Evolutionary conservation across 148 eudicot species (phyloP).

Genomic region (Rhododendron simsii): DNA sequence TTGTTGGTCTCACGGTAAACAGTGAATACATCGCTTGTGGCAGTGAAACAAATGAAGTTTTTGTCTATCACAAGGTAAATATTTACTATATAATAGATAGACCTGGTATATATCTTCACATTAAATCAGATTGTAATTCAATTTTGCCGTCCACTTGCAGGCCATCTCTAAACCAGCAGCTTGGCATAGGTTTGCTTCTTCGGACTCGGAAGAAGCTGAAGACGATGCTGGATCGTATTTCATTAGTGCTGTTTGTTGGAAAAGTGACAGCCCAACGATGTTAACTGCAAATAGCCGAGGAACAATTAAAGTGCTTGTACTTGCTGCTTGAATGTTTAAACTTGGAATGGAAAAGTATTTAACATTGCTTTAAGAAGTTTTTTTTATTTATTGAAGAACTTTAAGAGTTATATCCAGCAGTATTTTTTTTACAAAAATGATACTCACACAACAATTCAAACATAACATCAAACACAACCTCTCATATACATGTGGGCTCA

Average conservation of each 20-base stretch:
- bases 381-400: no score
- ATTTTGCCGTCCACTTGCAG: slow-evolving; percentile 32
- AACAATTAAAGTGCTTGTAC: slow-evolving; percentile 63
- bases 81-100: slow-evolving; percentile 20
- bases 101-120: slow-evolving; percentile 15
- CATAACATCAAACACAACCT: no score
- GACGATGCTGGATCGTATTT: slow-evolving; percentile 64
- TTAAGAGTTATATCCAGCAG: background rate
- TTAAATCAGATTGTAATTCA: background rate
- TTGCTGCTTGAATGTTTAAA: slow-evolving; percentile 40
- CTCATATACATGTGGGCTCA: no score
- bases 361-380: background rate
- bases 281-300: slow-evolving; percentile 86
- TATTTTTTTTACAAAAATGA: no score
- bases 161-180: slow-evolving; percentile 68
- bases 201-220: slow-evolving; percentile 33
- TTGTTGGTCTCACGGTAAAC: slow-evolving; percentile 73
- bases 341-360: slow-evolving; percentile 26
- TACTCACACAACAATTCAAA: no score
- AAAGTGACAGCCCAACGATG: slow-evolving; percentile 68
- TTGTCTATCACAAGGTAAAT: slow-evolving; percentile 81
- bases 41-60: slow-evolving; percentile 86
- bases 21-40: slow-evolving; percentile 78
- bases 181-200: slow-evolving; percentile 49
- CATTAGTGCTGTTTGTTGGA: slow-evolving; percentile 87